Percentiles rank a stretch among this genome's conserved stretches.
These are phyloP conservation scores for Astrothelium subdiscretum DNA, from an alignment of 495 filamentous ascomycete genomes.

Conservation along the genomic window DNA sequence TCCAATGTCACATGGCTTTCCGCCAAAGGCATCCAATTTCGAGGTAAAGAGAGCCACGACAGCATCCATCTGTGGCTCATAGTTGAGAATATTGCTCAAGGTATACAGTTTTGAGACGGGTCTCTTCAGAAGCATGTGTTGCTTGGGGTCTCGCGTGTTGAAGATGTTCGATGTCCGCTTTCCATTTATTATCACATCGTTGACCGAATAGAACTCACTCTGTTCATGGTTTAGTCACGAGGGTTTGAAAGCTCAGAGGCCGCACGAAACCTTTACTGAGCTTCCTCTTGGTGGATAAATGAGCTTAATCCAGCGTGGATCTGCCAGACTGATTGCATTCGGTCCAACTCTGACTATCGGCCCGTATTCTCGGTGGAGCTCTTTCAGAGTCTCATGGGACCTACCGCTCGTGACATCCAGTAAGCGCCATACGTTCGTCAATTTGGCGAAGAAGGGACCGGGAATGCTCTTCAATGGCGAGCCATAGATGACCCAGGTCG, in stretches of 20 bases:
- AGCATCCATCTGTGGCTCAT: conserved; percentile 30
- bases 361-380: conserved; percentile 32
- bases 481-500: background rate
- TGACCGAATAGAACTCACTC: conserved; percentile 20
- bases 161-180: conserved; percentile 30
- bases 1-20: conserved; percentile 24
- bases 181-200: conserved; percentile 19
- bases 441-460: conserved; percentile 13
- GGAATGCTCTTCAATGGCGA: conserved; percentile 18
- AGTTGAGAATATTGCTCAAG: conserved; percentile 27
- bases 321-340: conserved; percentile 29
- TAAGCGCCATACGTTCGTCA: conserved; percentile 13
- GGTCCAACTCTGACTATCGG: conserved; percentile 32
- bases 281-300: conserved; percentile 14
- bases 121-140: conserved; percentile 29
- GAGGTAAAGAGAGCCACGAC: conserved; percentile 16
- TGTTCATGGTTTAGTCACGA: conserved; percentile 5
- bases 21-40: conserved; percentile 20
- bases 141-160: conserved; percentile 30
- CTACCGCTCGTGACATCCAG: conserved; percentile 8
- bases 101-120: conserved; percentile 33
- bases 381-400: conserved; percentile 9
- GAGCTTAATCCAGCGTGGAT: conserved; percentile 13
- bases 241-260: background rate
- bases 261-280: conserved; percentile 12